These are phyloP conservation scores for Exidia glandulosa DNA, from an alignment of 768 basidiomycete species.

Conservation along the genomic window DNA sequence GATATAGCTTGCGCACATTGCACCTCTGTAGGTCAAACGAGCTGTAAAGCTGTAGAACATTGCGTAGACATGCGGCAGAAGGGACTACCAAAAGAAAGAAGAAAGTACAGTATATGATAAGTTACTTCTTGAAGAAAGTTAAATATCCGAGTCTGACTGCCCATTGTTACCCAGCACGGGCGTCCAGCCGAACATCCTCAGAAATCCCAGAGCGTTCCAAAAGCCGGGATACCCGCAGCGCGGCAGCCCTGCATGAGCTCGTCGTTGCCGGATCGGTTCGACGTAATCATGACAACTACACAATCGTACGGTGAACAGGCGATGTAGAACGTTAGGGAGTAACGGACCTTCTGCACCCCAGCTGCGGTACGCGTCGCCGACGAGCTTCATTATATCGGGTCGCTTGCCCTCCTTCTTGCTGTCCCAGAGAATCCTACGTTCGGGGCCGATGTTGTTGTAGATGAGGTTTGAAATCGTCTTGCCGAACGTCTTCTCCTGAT, in stretches of 20 bases:
- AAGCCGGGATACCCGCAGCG: conserved; percentile 7
- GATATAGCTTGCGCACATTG: no score
- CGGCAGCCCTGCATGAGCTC: conserved; percentile 12
- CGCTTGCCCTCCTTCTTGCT: conserved; percentile 8
- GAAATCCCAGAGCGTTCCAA: conserved; percentile 12
- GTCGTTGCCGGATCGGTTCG: conserved; percentile 8
- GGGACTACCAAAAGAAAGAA: background rate
- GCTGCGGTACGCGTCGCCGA: conserved; percentile 7
- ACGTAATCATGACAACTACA: conserved; percentile 11
- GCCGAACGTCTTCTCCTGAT: conserved; percentile 11
- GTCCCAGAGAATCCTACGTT: conserved; percentile 12
- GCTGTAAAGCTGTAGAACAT: no score
- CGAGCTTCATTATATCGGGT: conserved; percentile 9
- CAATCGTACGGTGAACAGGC: background rate
- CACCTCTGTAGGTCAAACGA: no score
- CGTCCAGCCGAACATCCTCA: conserved; percentile 15
- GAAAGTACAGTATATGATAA: background rate
- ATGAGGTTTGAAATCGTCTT: conserved; percentile 9
- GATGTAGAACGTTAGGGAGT: background rate
- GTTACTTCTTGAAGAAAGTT: background rate
- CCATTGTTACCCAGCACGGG: background rate
- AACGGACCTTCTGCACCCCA: conserved; percentile 9
- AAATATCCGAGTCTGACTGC: background rate
- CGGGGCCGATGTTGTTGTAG: conserved; percentile 7
- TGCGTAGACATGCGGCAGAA: no score